Percentiles rank a stretch among this genome's conserved stretches.
These are phyloP conservation scores for Cutaneotrichosporon sp. DNA, from an alignment of 1,284 basidiomycete genomes.

Conservation along the genomic window DNA sequence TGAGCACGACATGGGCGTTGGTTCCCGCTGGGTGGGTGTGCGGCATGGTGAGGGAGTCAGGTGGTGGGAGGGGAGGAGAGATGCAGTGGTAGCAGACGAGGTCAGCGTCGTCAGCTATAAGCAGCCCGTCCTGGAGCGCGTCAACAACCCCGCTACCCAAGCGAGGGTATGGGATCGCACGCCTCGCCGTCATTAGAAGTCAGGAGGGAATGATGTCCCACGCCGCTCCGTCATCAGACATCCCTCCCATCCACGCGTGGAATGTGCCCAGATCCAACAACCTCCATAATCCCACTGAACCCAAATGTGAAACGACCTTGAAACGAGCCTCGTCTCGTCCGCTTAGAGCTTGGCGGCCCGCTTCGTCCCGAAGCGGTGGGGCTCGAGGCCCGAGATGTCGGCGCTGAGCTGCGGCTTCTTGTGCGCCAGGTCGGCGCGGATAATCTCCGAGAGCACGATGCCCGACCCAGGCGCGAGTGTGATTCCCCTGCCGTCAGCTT, in stretches of 20 bases:
- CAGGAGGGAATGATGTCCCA: conserved; percentile 1
- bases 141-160: too few species aligned
- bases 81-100: neutral
- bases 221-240: neutral
- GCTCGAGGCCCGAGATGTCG: conserved; percentile 17
- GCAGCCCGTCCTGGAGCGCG: too few species aligned
- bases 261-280: neutral
- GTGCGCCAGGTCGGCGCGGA: conserved; percentile 11
- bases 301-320: too few species aligned
- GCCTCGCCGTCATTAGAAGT: neutral
- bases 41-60: neutral
- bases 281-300: neutral
- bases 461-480: conserved; percentile 20
- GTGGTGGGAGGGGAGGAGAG: neutral
- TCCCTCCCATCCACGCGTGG: too few species aligned
- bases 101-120: neutral
- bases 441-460: conserved; percentile 15
- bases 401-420: conserved; percentile 7
- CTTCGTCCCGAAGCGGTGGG: conserved; percentile 14
- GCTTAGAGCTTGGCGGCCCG: conserved; percentile 13
- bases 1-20: conserved; percentile 23
- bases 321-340: neutral
- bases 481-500: conserved; percentile 14
- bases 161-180: neutral
- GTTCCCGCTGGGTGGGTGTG: neutral